Evolutionary conservation across 2,329 filamentous ascomycete species (phyloP), one percentile per base, ranked within the genome.

Genomic region (Xylariaceae sp.): DNA sequence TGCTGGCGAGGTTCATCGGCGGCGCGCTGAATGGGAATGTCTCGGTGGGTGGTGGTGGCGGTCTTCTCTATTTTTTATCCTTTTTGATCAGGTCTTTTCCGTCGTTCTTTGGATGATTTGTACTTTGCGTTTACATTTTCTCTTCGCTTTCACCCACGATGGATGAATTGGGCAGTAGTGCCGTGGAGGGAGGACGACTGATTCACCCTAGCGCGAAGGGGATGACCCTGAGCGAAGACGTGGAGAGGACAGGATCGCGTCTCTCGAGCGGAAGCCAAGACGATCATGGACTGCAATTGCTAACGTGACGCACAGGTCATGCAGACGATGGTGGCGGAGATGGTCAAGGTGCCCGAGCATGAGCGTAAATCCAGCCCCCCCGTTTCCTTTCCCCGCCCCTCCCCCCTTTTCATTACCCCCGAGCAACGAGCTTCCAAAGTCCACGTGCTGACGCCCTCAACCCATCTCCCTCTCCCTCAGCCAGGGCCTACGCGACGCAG

Each of bases 301-400:
- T 26, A 26, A 26, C 24, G 24, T n/a, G n/a, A 5, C 5, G 5
- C 12, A 5, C 24, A 54, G 51, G 58, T 61, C 13, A 61, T 61
- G 57, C 57, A 61, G 39, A 61, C 58, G 2, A 61, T 63, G 60
- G 59, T 63, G 1, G 59, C 58, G 3, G 60, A 63, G 37, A 61
- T 63, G 58, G 58, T 63, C 24, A 61, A 58, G 33, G 45, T 51
- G 9, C 62, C 62, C 1, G 58, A 62, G 29, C 61, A 65, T 36
- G 62, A 65, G 36, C 61, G 56, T 56, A 42, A 33, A 52, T 40
- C 29, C 21, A 23, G 21, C 21, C 21, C 8, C 12, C 21, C 21
- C 12, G 12, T 7, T 12, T 8, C 8, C 21, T 12, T 12, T 12
- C 21, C 12, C 21, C 8, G 8, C 21, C 21, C 7, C 7, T 7